Evolutionary conservation across 257 asterid genomes (phyloP), one percentile per base, ranked within the genome.

Genomic region (Hygrophila difformis): DNA sequence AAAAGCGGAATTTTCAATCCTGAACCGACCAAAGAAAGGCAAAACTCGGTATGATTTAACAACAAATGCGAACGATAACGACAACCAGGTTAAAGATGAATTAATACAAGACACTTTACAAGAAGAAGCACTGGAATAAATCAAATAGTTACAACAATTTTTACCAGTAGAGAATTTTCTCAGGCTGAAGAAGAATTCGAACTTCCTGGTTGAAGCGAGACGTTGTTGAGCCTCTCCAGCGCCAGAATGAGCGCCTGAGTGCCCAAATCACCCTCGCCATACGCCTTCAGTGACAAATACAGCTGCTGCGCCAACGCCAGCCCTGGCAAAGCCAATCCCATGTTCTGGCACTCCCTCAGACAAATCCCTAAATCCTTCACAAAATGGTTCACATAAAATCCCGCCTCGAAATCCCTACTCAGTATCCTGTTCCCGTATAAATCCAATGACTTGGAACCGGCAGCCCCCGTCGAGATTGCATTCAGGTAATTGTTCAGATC

Each of bases 351-450:
- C 63, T 87, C 97, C 74, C 82, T 71, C 79, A 84, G 70, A 44
- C 95, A 84, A 16, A 88, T 88, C n/a, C 97, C 95, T 60, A 84
- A 81, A 66, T 88, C 95, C 68, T 88, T 88, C 2, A 88, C 95
- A 61, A 88, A 88, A 64, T 88, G 95, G 47, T 88, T 78, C 63
- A 88, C 97, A 51, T 84, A 88, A 62, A 88, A 88, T 1, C 95
- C 97, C 1, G 95, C 89, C 42, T 65, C 94, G 3, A 88, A 88
- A 61, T 88, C 95, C 74, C 95, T 68, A 0, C 51, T 53, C 71
- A 78, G 20, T 23, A 84, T 81, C 75, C 94, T 69, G 40, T 34
- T 67, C 34, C 95, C 97, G 39, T 84, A 87, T 74, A 84, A 61
- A 42, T 84, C 95, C 70, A 87, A 31, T 1, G 95, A 88, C 47